phyloP scores from a whole-genome alignment of 306 rosid genomes.

The Macrotyloma uniflorum region DNA sequence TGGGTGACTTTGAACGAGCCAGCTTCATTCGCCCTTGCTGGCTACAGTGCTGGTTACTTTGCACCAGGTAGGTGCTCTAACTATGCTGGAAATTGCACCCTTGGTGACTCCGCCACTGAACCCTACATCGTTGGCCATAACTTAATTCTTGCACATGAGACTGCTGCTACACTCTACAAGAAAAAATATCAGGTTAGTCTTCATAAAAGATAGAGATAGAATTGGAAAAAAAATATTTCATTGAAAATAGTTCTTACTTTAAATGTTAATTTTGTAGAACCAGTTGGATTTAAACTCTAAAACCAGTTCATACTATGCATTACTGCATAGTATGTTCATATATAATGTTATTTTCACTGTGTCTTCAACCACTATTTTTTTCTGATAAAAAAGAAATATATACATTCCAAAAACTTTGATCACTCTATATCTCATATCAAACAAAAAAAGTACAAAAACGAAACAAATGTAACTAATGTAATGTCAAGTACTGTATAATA shows the following conservation, averaged over 20 bases:
- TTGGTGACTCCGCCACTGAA: slow-evolving; percentile 52
- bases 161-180: slow-evolving; percentile 43
- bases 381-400: too few relatives aligned
- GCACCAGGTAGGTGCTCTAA: slow-evolving; percentile 66
- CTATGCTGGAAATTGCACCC: slow-evolving; percentile 31
- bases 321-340: too few relatives aligned
- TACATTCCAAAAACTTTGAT: neutral
- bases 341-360: too few relatives aligned
- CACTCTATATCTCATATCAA: neutral
- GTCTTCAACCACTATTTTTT: too few relatives aligned
- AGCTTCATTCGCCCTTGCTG: neutral
- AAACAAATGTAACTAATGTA: neutral
- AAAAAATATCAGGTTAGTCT: slow-evolving; percentile 51
- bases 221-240: too few relatives aligned
- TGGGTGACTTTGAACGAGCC: slow-evolving; percentile 62
- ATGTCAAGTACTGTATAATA: too few relatives aligned
- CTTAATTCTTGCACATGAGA: slow-evolving; percentile 51
- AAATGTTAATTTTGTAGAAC: too few relatives aligned
- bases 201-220: too few relatives aligned
- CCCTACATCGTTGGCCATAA: slow-evolving; percentile 57
- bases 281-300: too few relatives aligned
- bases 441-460: too few relatives aligned
- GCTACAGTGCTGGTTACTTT: slow-evolving; percentile 47
- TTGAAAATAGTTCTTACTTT: too few relatives aligned
- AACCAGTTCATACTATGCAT: too few relatives aligned